Evolutionary conservation across 371 early-diverging fungal species (phyloP).

Genomic region (Amoeboaphelidium protococcarum): DNA sequence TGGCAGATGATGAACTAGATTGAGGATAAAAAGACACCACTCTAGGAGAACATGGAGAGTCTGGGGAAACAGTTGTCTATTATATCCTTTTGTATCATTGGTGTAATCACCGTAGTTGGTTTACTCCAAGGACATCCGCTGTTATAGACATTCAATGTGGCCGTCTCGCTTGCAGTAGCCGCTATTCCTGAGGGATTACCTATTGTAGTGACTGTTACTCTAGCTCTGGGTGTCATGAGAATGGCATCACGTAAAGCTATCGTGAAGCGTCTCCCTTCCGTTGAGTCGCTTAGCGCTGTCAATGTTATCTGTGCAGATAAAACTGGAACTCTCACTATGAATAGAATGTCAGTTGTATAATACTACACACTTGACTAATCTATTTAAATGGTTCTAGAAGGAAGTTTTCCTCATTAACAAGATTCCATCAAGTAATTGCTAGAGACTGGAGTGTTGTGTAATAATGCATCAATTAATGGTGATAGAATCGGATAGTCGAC

Average conservation of each 20-base stretch:
- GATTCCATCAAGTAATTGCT: neutral
- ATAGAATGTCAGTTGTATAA: neutral
- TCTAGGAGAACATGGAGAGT: slow-evolving; percentile 61
- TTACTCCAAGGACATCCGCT: slow-evolving; percentile 54
- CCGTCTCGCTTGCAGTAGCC: slow-evolving; percentile 69
- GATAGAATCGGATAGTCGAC: slow-evolving; percentile 51
- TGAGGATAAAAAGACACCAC: slow-evolving; percentile 48
- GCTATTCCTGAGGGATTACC: slow-evolving; percentile 88
- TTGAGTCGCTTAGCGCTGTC: slow-evolving; percentile 73
- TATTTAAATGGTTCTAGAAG: neutral
- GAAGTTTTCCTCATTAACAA: slow-evolving; percentile 5
- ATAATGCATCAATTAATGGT: slow-evolving; percentile 39
- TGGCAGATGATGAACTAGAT: slow-evolving; percentile 16
- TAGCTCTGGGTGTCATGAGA: slow-evolving; percentile 61
- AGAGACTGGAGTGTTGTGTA: slow-evolving; percentile 22
- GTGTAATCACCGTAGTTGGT: slow-evolving; percentile 64
- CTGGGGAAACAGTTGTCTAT: slow-evolving; percentile 57
- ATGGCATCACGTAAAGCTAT: slow-evolving; percentile 67
- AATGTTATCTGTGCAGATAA: slow-evolving; percentile 78
- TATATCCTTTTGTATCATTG: slow-evolving; percentile 60
- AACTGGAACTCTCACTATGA: slow-evolving; percentile 29
- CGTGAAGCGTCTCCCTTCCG: slow-evolving; percentile 64
- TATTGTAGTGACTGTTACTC: slow-evolving; percentile 67
- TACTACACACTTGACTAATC: neutral
- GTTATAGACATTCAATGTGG: slow-evolving; percentile 87